These are phyloP conservation scores for Vaccinium vitisidaea DNA, from an alignment of 148 eudicot genomes.

Conservation along the genomic window DNA sequence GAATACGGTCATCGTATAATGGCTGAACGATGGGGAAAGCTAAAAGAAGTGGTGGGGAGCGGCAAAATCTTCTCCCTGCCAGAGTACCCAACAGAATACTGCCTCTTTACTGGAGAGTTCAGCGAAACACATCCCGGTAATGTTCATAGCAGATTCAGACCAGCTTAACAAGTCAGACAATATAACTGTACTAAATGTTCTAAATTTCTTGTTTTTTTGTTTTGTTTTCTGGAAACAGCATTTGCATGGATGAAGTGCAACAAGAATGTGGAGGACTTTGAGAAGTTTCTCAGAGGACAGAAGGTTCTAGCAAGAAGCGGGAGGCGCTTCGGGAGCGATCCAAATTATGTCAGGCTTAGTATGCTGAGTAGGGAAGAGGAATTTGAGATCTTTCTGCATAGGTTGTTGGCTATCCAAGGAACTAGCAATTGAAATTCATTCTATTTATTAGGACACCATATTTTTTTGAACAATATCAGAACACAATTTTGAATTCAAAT, in stretches of 20 bases:
- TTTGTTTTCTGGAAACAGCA: conserved; percentile 31
- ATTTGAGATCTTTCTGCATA: conserved; percentile 52
- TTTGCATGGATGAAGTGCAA: conserved; percentile 82
- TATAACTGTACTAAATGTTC: not conserved
- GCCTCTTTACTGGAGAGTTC: conserved; percentile 43
- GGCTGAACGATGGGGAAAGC: conserved; percentile 64
- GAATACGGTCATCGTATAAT: conserved; percentile 36
- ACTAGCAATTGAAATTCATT: not conserved
- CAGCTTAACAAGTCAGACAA: not conserved
- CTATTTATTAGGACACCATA: not conserved
- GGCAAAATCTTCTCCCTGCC: conserved; percentile 33
- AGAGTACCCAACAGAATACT: conserved; percentile 41
- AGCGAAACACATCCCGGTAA: conserved; percentile 62
- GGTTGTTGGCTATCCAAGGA: conserved; percentile 39
- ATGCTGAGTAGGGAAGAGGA: conserved; percentile 66
- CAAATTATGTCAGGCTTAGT: conserved; percentile 55
- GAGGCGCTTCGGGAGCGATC: conserved; percentile 53
- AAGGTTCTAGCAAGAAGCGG: conserved; percentile 63
- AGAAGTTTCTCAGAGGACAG: conserved; percentile 38
- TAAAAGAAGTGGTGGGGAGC: conserved; percentile 39
- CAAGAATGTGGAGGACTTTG: conserved; percentile 40
- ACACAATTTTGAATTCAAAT: not conserved
- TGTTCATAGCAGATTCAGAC: not conserved
- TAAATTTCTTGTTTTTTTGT: not conserved
- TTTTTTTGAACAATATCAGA: not conserved